Base-by-base conservation (phyloP, 2,329 filamentous ascomycete genomes). In the Cladosporium halotolerans region DNA sequence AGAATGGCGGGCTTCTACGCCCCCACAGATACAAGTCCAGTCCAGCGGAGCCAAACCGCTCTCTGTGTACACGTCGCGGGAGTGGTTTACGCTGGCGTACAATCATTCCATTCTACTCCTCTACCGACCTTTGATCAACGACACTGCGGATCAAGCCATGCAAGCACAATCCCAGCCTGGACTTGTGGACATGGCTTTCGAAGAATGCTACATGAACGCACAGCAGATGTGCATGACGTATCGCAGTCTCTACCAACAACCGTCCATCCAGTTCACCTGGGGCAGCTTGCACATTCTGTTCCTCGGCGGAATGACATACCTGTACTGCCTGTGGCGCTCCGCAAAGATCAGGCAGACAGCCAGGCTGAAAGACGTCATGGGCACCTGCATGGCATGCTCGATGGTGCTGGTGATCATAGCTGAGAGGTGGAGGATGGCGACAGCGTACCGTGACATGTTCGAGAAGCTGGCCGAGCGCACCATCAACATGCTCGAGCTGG, bases 21-120 rank as follows among this genome's bases (percentile, higher is more conserved):
- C 63, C 10, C 42, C 53, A 28, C 54, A 54, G 34, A 36, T 60
- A 9, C 43, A 53, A 10, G 13, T 33, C 19, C 11, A 34, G 9
- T 11, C n/a, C 9, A 28, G 23, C 23, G 23, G 23, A 5, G 16
- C 39, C n/a, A 54, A 55, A 23, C 54, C 59, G 9, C 55, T 60
- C 13, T 54, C 66, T 0, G 65, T 70, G 2, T 74, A 71, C 54
- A 64, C 69, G 0, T 71, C 70, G 0, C 54, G 55, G 5, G 64
- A 67, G 10, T 73, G 71, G 71, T 74, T 73, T 44, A 54, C 63
- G 3, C 60, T 73, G 1, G 68, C 67, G 1, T 73, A 73, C 44
- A 57, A 72, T 52, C 66, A 73, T 52, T 68, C 70, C 1, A 66
- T 74, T 18, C 59, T 74, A 4, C 57, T 73, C 2, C 58, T 74